Base-by-base conservation (phyloP, 1,139 yeast genomes). In the Spencermartinsiella ligniputridi region DNA sequence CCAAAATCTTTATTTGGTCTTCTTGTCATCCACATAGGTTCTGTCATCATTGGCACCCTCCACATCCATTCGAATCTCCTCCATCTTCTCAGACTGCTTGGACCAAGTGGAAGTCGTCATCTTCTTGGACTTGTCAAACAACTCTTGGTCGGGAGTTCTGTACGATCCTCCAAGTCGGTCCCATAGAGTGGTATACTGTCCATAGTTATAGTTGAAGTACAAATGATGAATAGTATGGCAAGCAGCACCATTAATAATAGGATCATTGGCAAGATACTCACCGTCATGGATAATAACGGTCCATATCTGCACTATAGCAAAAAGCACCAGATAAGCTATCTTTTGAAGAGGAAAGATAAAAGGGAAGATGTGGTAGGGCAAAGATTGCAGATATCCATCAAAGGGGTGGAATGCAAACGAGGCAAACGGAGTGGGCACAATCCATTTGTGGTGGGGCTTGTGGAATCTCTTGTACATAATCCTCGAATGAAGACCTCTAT, bases 371-470 rank as follows among this genome's bases (percentile, higher is more conserved):
- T 92, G 98, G 70, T 92, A 92, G 21, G 98, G 96, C 52, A 92
- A 63, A 38, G 96, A 84, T 72, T 92, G 98, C 48, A 79, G 71
- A 71, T 85, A 92, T 35, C 98, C 98, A 62, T 92, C 98, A 44
- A 92, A 83, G 12, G 98, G 98, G 68, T 92, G 97, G 88, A 92
- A 92, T 18, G 98, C 97, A 63, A 90, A 97, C 11, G 96, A 88
- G 1, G 98, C 98, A 69, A 84, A 92, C 29, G 98, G 98, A 3
- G 98, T 90, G 53, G 97, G 92, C 42, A 92, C 97, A 59, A 92
- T 81, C 98, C 98, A 92, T 70, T 92, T 94, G 75, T 92, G 98
- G 67, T 92, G 98, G n/a, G 97, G 97, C 71, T 92, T 92, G 72
- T 92, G 98, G 53, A 92, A 71, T 27, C 62, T 66, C 72, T 84